Percentiles rank a stretch among this genome's conserved stretches.
These are phyloP conservation scores for Phoenix roebelenii DNA, from an alignment of 176 grass and related monocot species.

Conservation along the genomic window DNA sequence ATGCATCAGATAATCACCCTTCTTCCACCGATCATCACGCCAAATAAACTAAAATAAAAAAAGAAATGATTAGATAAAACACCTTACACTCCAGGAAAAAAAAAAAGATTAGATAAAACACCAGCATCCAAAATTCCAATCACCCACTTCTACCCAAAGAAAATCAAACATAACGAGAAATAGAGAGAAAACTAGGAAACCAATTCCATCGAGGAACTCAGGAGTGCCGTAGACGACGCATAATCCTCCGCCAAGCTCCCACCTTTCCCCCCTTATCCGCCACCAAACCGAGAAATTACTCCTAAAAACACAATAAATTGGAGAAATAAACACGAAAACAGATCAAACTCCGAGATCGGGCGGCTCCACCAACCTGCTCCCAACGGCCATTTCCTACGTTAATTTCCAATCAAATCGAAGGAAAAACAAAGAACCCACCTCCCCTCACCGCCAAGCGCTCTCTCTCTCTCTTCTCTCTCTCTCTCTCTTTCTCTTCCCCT, in stretches of 20 bases:
- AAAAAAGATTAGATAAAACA: neutral
- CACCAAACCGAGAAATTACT: neutral
- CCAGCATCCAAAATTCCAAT: too few relatives aligned
- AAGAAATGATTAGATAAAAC: neutral
- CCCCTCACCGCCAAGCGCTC: neutral
- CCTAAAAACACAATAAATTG: neutral
- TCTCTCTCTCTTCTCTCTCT: neutral
- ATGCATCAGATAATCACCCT: neutral
- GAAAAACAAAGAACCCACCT: conserved; percentile 2
- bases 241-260: neutral
- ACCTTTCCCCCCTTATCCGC: neutral
- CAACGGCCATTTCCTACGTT: too few relatives aligned
- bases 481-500: neutral
- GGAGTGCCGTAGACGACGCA: conserved; percentile 8
- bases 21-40: neutral
- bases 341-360: conserved; percentile 1
- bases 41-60: conserved; percentile 1
- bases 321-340: neutral
- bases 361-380: too few relatives aligned
- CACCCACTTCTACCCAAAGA: too few relatives aligned
- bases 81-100: neutral
- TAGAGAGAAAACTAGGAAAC: neutral
- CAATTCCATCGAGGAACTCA: neutral
- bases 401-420: neutral
- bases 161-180: too few relatives aligned